These are phyloP conservation scores for Hyphodiscus sp. DNA, from an alignment of 2,329 filamentous ascomycete genomes.

Conservation along the genomic window DNA sequence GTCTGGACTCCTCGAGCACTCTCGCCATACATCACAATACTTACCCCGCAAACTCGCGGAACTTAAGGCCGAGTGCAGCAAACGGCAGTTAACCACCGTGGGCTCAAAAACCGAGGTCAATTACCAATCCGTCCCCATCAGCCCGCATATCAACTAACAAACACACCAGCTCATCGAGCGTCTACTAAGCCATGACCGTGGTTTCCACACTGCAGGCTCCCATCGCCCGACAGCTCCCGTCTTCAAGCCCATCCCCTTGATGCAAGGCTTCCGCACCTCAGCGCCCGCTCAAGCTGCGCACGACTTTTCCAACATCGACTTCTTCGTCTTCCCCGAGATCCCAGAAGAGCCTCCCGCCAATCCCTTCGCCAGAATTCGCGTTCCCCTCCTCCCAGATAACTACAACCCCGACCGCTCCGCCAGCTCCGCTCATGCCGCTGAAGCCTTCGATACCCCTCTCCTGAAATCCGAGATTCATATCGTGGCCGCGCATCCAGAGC, in stretches of 20 bases:
- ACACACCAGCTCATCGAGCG: slow-evolving; percentile 22
- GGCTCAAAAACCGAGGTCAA: slow-evolving; percentile 27
- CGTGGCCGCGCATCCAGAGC: slow-evolving; percentile 49
- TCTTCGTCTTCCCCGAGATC: slow-evolving; percentile 45
- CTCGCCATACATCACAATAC: slow-evolving; percentile 18
- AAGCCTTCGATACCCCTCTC: slow-evolving; percentile 37
- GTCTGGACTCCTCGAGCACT: slow-evolving; percentile 19
- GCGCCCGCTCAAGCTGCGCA: slow-evolving; percentile 33
- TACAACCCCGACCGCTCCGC: slow-evolving; percentile 32
- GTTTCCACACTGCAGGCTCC: slow-evolving; percentile 27
- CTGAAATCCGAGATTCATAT: slow-evolving; percentile 43
- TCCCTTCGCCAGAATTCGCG: slow-evolving; percentile 39
- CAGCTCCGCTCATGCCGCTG: slow-evolving; percentile 35
- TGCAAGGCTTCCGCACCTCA: slow-evolving; percentile 56
- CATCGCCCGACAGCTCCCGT: slow-evolving; percentile 29
- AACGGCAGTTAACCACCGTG: slow-evolving; percentile 18
- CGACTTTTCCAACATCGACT: slow-evolving; percentile 35
- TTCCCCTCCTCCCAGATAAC: slow-evolving; percentile 56
- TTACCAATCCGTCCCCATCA: background rate
- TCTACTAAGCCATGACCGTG: slow-evolving; percentile 22
- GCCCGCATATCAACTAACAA: background rate
- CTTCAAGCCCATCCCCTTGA: slow-evolving; percentile 46
- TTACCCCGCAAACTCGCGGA: slow-evolving; percentile 24
- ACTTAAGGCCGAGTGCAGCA: slow-evolving; percentile 22
- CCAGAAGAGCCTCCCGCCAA: slow-evolving; percentile 24